Evolutionary conservation across 2,329 filamentous ascomycete genomes (phyloP).

Genomic region (Fusarium buharicum): DNA sequence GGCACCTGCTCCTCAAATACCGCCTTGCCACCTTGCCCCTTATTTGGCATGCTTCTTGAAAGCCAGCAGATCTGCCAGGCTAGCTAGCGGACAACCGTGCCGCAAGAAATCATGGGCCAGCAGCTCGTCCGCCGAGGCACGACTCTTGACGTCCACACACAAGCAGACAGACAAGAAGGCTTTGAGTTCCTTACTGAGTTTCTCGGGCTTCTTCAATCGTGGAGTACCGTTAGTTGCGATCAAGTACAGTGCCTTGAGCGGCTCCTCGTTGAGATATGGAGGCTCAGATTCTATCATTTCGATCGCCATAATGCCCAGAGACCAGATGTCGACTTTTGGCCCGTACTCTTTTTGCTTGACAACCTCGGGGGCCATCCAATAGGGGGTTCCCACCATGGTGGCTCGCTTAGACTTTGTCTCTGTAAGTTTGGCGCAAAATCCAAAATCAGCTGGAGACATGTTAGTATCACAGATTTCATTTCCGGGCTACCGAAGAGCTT

Average conservation of each 20-base stretch:
- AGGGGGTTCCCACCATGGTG: constrained; percentile 98
- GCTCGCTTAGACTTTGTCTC: constrained; percentile 97
- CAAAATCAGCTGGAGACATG: constrained; percentile 83
- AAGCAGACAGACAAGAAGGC: constrained; percentile 95
- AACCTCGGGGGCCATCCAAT: constrained; percentile 99
- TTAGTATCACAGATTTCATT: constrained; percentile 24
- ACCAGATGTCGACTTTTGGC: constrained; percentile 99
- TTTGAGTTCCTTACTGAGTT: constrained; percentile 97
- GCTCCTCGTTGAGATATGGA: constrained; percentile 97
- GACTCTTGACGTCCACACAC: constrained; percentile 94
- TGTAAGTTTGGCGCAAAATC: constrained; percentile 98
- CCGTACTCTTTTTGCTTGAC: constrained; percentile 99
- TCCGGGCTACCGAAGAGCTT: constrained; percentile 54
- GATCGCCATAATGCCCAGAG: constrained; percentile 98
- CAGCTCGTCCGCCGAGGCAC: constrained; percentile 90
- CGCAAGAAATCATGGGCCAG: constrained; percentile 93
- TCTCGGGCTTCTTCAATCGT: constrained; percentile 96
- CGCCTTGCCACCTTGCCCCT: constrained; percentile 27
- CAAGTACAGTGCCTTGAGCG: constrained; percentile 94
- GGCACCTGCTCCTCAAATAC: constrained; percentile 35
- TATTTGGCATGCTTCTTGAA: constrained; percentile 82
- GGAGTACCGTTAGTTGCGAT: constrained; percentile 98
- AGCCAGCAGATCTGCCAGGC: constrained; percentile 85
- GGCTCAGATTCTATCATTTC: constrained; percentile 99
- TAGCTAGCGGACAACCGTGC: constrained; percentile 84